phyloP scores from a whole-genome alignment of 108 stramenopile species.

The Nitzschia sp. region DNA sequence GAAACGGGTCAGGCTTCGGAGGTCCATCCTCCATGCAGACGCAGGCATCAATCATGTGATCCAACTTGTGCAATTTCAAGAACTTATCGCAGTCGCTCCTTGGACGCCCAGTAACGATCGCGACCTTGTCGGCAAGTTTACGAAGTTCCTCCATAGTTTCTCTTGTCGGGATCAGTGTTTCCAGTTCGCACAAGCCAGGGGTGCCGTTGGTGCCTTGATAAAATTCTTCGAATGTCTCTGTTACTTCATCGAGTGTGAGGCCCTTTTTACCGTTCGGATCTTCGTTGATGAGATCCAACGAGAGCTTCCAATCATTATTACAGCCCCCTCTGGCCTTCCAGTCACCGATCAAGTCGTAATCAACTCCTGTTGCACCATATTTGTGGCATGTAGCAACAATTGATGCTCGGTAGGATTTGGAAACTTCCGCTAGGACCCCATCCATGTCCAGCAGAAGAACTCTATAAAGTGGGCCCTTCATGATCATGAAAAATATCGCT shows the following conservation, averaged over 20 bases:
- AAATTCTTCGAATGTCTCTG: conserved; percentile 81
- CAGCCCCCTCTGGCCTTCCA: conserved; percentile 85
- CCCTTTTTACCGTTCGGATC: conserved; percentile 53
- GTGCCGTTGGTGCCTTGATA: conserved; percentile 70
- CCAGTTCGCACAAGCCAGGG: conserved; percentile 62
- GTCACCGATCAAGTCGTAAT: conserved; percentile 54
- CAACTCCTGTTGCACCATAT: conserved; percentile 69
- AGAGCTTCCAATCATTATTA: conserved; percentile 93
- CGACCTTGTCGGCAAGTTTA: conserved; percentile 55
- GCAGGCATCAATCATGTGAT: conserved; percentile 52
- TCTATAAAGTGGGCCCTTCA: conserved; percentile 15
- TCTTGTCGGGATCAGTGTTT: conserved; percentile 67
- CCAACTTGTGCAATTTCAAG: conserved; percentile 55
- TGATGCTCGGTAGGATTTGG: conserved; percentile 73
- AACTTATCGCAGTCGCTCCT: conserved; percentile 81
- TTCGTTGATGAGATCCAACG: conserved; percentile 58
- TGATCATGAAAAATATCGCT: conserved; percentile 7
- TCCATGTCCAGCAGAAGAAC: conserved; percentile 92
- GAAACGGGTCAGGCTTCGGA: conserved; percentile 87
- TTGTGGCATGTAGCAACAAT: conserved; percentile 72
- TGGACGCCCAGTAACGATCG: conserved; percentile 89
- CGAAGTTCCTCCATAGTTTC: conserved; percentile 65
- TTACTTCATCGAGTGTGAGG: conserved; percentile 80
- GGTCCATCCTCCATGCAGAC: conserved; percentile 95
- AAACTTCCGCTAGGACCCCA: conserved; percentile 91